Conservation (phyloP, 768 basidiomycete genomes). For the Pleurotus citrinopileatus region DNA sequence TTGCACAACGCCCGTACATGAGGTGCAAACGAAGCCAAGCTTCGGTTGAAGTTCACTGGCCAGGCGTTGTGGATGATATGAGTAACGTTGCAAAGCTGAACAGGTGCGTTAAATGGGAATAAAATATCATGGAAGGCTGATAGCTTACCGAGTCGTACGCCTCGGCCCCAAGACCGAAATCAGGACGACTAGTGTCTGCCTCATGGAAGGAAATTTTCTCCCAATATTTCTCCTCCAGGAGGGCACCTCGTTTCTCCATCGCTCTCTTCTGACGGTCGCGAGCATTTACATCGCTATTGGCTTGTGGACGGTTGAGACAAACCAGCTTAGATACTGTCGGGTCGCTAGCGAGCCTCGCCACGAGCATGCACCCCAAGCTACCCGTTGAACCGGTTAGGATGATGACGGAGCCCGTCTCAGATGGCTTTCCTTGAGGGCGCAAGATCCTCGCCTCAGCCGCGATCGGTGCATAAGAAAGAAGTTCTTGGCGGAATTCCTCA, state of each 20-base stretch:
- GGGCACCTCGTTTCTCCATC: constrained; percentile 27
- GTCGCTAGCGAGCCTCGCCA: constrained; percentile 25
- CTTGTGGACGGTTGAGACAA: constrained; percentile 26
- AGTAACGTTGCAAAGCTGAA: constrained; percentile 23
- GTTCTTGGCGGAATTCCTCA: constrained; percentile 21
- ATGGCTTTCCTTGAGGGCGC: not conserved
- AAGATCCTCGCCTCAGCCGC: not conserved
- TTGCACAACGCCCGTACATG: constrained; percentile 34
- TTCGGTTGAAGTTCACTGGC: constrained; percentile 42
- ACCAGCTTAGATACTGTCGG: constrained; percentile 25
- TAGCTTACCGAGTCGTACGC: constrained; percentile 22
- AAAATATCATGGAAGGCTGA: not conserved
- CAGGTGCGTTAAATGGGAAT: constrained; percentile 5
- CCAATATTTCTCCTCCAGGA: constrained; percentile 22
- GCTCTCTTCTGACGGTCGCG: constrained; percentile 25
- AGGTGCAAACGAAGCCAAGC: constrained; percentile 39
- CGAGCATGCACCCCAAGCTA: constrained; percentile 31
- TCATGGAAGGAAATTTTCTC: constrained; percentile 26
- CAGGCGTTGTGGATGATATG: constrained; percentile 37
- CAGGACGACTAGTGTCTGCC: constrained; percentile 22
- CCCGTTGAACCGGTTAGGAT: constrained; percentile 37
- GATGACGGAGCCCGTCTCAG: constrained; percentile 20
- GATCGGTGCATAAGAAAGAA: constrained; percentile 10
- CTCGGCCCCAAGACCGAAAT: constrained; percentile 23
- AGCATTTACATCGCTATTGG: constrained; percentile 11